Percentiles rank a stretch among this genome's conserved stretches.
phyloP scores from a whole-genome alignment of 75 land plant species.

The Isoetes taiwanensis region DNA sequence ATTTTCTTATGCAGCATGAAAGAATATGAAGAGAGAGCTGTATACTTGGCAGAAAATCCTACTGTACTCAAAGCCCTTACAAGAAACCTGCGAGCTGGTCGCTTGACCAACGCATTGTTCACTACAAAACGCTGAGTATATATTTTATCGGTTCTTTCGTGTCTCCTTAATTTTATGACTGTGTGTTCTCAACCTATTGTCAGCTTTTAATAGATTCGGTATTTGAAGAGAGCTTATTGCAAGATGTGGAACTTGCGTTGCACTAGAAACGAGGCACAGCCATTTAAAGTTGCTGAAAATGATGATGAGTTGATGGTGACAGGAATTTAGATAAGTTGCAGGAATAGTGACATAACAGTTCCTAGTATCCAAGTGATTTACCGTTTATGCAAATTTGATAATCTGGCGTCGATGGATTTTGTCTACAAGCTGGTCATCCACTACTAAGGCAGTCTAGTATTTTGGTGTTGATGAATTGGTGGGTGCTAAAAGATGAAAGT shows the following conservation, averaged over 20 bases:
- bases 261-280: neutral
- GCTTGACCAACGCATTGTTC: neutral
- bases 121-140: neutral
- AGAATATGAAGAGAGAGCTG: conserved; percentile 6
- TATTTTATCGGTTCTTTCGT: neutral
- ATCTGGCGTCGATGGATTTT: too few species aligned
- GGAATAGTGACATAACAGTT: too few species aligned
- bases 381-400: too few species aligned
- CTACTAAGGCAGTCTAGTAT: too few species aligned
- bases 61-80: neutral
- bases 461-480: too few species aligned
- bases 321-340: too few species aligned
- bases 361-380: too few species aligned
- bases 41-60: neutral
- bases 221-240: neutral
- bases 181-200: neutral
- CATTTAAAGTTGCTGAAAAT: conserved; percentile 1
- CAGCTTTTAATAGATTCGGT: neutral
- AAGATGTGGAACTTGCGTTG: conserved; percentile 4
- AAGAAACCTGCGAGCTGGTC: neutral
- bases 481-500: too few species aligned
- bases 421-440: too few species aligned
- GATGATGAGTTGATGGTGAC: too few species aligned
- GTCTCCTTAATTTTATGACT: neutral
- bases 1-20: neutral